These are phyloP conservation scores for Sordariomycetes sp. DNA, from an alignment of 2,329 filamentous ascomycete species.

Conservation along the genomic window DNA sequence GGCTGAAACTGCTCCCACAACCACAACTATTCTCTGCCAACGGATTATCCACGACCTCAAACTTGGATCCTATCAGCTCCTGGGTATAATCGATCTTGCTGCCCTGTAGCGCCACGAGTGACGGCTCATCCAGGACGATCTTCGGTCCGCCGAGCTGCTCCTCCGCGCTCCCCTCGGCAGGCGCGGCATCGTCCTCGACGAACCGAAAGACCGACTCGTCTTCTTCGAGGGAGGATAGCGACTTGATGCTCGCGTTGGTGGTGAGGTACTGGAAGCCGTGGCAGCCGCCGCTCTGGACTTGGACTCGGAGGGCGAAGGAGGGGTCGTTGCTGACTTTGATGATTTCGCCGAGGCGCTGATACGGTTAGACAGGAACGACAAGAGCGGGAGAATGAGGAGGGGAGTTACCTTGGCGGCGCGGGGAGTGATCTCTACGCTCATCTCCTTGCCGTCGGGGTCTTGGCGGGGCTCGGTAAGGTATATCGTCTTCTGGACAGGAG, in stretches of 20 bases:
- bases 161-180: slow-evolving; percentile 9
- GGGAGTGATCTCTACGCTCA: slow-evolving; percentile 74
- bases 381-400: not conserved
- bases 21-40: slow-evolving; percentile 88
- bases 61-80: slow-evolving; percentile 82
- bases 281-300: slow-evolving; percentile 87
- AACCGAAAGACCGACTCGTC: slow-evolving; percentile 87
- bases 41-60: slow-evolving; percentile 93
- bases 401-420: slow-evolving; percentile 62
- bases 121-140: slow-evolving; percentile 80
- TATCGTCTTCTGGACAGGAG: slow-evolving; percentile 27
- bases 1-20: slow-evolving; percentile 95
- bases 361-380: not conserved
- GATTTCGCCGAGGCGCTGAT: slow-evolving; percentile 63
- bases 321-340: slow-evolving; percentile 65
- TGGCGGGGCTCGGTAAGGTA: slow-evolving; percentile 60
- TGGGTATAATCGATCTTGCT: slow-evolving; percentile 95
- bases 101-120: slow-evolving; percentile 78
- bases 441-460: slow-evolving; percentile 76
- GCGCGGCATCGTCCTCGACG: slow-evolving; percentile 35
- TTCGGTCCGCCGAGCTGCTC: slow-evolving; percentile 42
- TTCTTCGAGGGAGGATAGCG: slow-evolving; percentile 20
- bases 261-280: slow-evolving; percentile 98
- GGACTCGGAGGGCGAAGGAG: slow-evolving; percentile 76
- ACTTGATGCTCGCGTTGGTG: slow-evolving; percentile 55